Evolutionary conservation across 768 basidiomycete genomes (phyloP), one percentile per base, ranked within the genome.

Genomic region (Pleurotus tuoliensis): DNA sequence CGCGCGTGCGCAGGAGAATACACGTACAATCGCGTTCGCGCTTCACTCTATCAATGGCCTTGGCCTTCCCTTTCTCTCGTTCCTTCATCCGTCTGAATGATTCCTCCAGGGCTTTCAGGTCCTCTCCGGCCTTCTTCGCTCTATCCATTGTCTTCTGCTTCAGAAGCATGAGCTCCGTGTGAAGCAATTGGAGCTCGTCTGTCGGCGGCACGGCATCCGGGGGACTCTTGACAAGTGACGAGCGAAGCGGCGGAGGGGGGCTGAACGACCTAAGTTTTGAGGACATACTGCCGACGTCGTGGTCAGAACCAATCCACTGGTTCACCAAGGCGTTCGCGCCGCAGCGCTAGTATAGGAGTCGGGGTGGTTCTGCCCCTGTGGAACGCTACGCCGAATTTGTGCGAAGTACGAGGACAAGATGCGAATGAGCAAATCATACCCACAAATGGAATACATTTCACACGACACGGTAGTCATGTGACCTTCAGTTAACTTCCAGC

Each of bases 1-100:
- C 61, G 63, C 59, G 61, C 60, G 27, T 46, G 22, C 41, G 56
- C 24, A 57, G 37, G 40, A 55, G 59, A 57, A 65, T 66, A 67
- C 53, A 87, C 88, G 73, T 77, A 91, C 90, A 84, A 63, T 84
- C 88, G 63, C 81, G 82, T 66, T 90, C 90, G 50, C 83, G 79
- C 73, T 87, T 88, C 58, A 85, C 75, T 71, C 82, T 89, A 56
- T 88, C 88, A 44, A 83, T 67, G n/a, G 77, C 80, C 69, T 78
- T 88, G 51, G 80, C 82, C 68, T 90, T 91, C 0, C 87, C 87
- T 72, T 81, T 82, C 69, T 83, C 87, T 69, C 82, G 85, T 73
- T 90, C 90, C 72, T 82, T 88, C 73, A 90, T 79, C 58, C 82
- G 80, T 53, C 82, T 81, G 81, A 89, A 85, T 48, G 86, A 87